A percentile compares a stretch with the other conserved stretches of the same genome.
phyloP scores from a whole-genome alignment of 148 eudicot species.

The Heliosperma pusillum region DNA sequence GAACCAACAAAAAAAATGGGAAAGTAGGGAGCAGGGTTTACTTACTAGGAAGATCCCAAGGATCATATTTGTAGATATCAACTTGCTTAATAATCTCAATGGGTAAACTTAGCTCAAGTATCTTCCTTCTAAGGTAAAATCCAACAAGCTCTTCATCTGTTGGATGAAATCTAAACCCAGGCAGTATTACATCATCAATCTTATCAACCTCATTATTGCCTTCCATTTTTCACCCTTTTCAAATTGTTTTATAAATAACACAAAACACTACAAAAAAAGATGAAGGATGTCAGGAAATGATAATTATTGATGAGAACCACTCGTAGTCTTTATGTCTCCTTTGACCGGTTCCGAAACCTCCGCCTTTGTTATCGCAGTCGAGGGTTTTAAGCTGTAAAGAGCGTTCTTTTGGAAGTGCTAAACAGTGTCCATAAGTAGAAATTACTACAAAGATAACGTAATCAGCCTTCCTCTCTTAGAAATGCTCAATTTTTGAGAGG shows the following conservation, averaged over 20 bases:
- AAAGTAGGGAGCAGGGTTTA: slow-evolving; percentile 25
- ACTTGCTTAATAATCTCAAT: slow-evolving; percentile 88
- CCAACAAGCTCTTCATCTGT: slow-evolving; percentile 95
- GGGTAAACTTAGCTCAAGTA: slow-evolving; percentile 58
- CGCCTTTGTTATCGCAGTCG: neutral
- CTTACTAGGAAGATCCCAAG: slow-evolving; percentile 99
- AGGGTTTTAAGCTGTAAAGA: slow-evolving; percentile 20
- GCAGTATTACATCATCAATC: slow-evolving; percentile 66
- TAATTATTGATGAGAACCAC: neutral
- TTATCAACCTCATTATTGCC: slow-evolving; percentile 50
- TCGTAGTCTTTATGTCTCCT: neutral
- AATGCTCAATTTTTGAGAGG: slow-evolving; percentile 16
- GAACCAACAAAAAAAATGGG: neutral
- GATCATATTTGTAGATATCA: slow-evolving; percentile 83
- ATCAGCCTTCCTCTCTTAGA: slow-evolving; percentile 10
- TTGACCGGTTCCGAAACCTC: neutral
- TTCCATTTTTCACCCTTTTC: slow-evolving; percentile 40
- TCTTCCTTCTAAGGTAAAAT: slow-evolving; percentile 79
- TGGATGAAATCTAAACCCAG: slow-evolving; percentile 92
- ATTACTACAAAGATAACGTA: slow-evolving; percentile 9
- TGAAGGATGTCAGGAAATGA: neutral
- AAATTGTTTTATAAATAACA: slow-evolving; percentile 34
- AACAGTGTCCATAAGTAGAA: slow-evolving; percentile 20
- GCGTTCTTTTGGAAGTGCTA: slow-evolving; percentile 15
- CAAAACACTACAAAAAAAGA: slow-evolving; percentile 35